Percentiles rank a stretch among this genome's conserved stretches.
Conservation (phyloP, 2,329 filamentous ascomycete species). For the Keithomyces neogunnii region DNA sequence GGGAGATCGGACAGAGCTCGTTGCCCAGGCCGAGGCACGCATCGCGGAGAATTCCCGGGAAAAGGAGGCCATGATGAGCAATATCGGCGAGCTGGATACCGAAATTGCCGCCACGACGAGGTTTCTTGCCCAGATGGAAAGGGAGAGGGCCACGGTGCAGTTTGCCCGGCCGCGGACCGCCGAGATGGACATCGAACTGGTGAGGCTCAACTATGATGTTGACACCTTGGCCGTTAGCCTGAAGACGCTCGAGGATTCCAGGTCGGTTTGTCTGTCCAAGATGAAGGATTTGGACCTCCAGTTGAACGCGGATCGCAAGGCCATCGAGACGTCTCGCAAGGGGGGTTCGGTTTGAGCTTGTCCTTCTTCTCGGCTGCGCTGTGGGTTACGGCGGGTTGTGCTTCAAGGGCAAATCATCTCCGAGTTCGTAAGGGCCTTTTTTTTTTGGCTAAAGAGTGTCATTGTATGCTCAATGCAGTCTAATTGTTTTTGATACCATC, state of each 20-base stretch:
- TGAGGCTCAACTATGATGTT: conserved; percentile 2
- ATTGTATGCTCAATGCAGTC: too few relatives aligned
- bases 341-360: too few relatives aligned
- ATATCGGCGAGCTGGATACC: conserved; percentile 3
- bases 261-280: neutral
- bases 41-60: neutral
- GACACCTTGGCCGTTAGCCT: neutral
- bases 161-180: conserved; percentile 3
- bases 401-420: too few relatives aligned
- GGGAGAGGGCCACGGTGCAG: neutral
- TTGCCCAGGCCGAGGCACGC: neutral
- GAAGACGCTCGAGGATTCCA: neutral
- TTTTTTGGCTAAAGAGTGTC: too few relatives aligned
- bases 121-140: conserved; percentile 2
- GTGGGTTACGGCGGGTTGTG: too few relatives aligned
- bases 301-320: neutral
- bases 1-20: too few relatives aligned
- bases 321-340: neutral
- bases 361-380: too few relatives aligned
- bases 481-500: too few relatives aligned
- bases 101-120: conserved; percentile 4
- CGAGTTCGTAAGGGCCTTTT: too few relatives aligned
- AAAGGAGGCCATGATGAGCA: conserved; percentile 3
- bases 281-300: conserved; percentile 1
- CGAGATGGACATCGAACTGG: conserved; percentile 1